These are phyloP conservation scores for Hanseniaspora valbyensis DNA, from an alignment of 805 yeast species.

Conservation along the genomic window DNA sequence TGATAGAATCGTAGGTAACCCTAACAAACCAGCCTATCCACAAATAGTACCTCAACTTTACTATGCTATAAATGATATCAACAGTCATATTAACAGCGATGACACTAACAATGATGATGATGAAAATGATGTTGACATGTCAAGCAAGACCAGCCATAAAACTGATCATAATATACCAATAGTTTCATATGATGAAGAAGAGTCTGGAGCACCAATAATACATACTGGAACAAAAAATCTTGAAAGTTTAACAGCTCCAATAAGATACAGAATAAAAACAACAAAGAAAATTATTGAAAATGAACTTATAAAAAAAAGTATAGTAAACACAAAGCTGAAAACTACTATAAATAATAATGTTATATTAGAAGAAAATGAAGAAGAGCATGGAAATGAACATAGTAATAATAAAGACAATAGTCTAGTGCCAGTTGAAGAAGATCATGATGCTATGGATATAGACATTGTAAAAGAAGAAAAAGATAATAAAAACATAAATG, in stretches of 20 bases:
- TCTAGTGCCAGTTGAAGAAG: not conserved
- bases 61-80: constrained; percentile 10
- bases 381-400: not conserved
- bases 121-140: not conserved
- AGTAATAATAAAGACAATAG: not conserved
- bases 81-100: not conserved
- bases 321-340: not conserved
- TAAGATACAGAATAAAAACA: constrained; percentile 14
- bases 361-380: not conserved
- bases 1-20: constrained; percentile 40
- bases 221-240: constrained; percentile 15
- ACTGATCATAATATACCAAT: constrained; percentile 6
- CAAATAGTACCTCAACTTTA: constrained; percentile 11
- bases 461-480: not conserved
- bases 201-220: constrained; percentile 3
- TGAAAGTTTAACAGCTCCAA: constrained; percentile 14
- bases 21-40: constrained; percentile 34
- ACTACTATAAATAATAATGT: not conserved
- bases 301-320: not conserved
- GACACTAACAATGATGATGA: not conserved
- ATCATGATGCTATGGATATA: not conserved
- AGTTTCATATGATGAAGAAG: constrained; percentile 11
- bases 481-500: constrained; percentile 3
- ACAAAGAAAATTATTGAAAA: constrained; percentile 3
- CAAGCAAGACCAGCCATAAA: not conserved